Conservation (phyloP, 805 yeast species). For the Lipomyces sp. region DNA sequence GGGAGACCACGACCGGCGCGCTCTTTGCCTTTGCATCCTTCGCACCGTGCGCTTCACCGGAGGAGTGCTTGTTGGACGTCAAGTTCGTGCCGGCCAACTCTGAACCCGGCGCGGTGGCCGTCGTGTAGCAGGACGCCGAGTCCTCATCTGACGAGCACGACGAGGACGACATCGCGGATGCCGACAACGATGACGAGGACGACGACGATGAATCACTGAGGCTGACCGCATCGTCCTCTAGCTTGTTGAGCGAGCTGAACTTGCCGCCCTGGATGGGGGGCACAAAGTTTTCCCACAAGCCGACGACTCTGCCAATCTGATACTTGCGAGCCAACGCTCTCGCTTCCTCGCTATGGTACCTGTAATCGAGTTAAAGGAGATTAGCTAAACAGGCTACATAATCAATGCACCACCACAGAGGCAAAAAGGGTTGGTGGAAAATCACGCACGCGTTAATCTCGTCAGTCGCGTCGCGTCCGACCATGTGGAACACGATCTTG, state of each 20-base stretch:
- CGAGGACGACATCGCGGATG: background rate
- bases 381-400: too few species aligned
- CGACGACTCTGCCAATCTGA: slow-evolving; percentile 62
- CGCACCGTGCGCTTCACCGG: too few species aligned
- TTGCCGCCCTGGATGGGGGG: slow-evolving; percentile 89
- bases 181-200: slow-evolving; percentile 9
- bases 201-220: slow-evolving; percentile 7
- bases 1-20: slow-evolving; percentile 23
- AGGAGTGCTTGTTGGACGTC: too few species aligned
- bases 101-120: background rate
- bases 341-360: slow-evolving; percentile 65
- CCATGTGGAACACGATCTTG: slow-evolving; percentile 75
- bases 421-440: too few species aligned
- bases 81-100: background rate
- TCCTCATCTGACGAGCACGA: too few species aligned
- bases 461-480: slow-evolving; percentile 87
- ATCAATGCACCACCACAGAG: too few species aligned
- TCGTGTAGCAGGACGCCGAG: background rate
- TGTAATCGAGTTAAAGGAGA: background rate
- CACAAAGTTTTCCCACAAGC: slow-evolving; percentile 66
- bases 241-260: slow-evolving; percentile 32
- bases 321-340: slow-evolving; percentile 50
- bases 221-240: slow-evolving; percentile 8
- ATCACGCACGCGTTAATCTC: slow-evolving; percentile 63
- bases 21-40: background rate